Base-by-base conservation (phyloP, 2,329 filamentous ascomycete species). In the Colletotrichum salicis region DNA sequence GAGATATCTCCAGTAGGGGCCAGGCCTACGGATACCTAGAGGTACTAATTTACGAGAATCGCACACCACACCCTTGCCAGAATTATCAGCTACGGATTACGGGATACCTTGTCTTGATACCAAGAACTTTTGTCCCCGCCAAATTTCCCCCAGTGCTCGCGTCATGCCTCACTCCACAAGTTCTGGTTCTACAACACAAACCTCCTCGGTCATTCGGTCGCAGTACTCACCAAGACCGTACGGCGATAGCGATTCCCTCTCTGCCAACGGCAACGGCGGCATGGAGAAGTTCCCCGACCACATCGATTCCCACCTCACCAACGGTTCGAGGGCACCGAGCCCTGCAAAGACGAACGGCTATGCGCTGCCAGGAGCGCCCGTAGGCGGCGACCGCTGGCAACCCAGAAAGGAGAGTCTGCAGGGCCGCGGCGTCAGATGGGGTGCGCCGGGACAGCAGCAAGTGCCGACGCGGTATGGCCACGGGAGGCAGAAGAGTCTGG, bases 401-500 rank as follows among this genome's bases (percentile, higher is more conserved):
- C 84, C 88, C 52, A 86, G 89, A 56, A 89, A 86, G 78, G 86
- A 89, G 73, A 85, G 83, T 74, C 89, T 86, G 77, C 86, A 89
- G 74, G 85, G 82, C 75, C 75, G 76, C 41, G 71, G 74, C 22
- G 75, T 79, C n/a, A 77, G 74, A 64, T 83, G 80, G 80, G 76
- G 70, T 12, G 37, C 60, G 29, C 60, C 73, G n/a, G 60, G 64
- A n/a, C 75, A 73, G 35, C 57, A 66, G 22, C 57, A 66, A 22
- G 33, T 71, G 37, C 48, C 71, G 37, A 70, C 52, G 54, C 71
- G 71, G 24, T 67, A 67, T 55, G 84, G 90, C 76, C 93, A 95
- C 78, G 85, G 85, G 22, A 87, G 93, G 75, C 94, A 96, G 80
- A 97, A 96, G 87, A 97, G 95, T 82, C 89, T 98, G 76, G 91